Base-by-base conservation (phyloP, 163 green algal species). In the Volvox carteri region DNA sequence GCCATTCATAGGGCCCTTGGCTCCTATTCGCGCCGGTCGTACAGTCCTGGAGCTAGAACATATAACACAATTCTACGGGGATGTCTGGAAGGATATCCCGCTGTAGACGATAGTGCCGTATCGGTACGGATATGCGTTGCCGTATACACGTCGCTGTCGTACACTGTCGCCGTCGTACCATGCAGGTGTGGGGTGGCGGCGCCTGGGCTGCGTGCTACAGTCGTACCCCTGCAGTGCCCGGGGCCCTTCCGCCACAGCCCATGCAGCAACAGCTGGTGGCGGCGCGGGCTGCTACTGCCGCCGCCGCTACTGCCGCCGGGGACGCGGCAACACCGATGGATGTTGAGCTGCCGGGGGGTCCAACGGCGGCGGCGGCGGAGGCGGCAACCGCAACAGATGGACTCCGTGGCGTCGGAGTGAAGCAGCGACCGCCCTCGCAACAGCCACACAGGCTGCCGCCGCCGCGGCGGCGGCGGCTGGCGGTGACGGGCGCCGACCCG, bases 111-210 rank as follows among this genome's bases (percentile, higher is more conserved):
- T n/a, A n/a, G n/a, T n/a, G n/a, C n/a, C n/a, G 54, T 23, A 11
- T 23, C 28, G 54, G 5, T 65, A 65, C 28, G 54, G 4, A 65
- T 16, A 60, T 60, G 50, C 50, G 12, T 16, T 12, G 12, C 50
- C 54, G 28, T 65, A 65, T 65, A 23, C n/a, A n/a, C 2, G 8
- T 65, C 21, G 19, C 23, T 62, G 1, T 18, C 41, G 16, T 56
- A 23, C 80, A n/a, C n/a, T n/a, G n/a, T n/a, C n/a, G n/a, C n/a
- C n/a, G n/a, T n/a, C n/a, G n/a, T n/a, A n/a, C n/a, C n/a, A n/a
- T n/a, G n/a, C n/a, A 87, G 83, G 52, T 88, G 33, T 91, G 87
- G 87, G 87, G 79, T 16, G 25, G 50, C 33, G 87, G 87, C 23
- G 87, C 87, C 1, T 91, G 87, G 87, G 58, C 74, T 12, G 25